Evolutionary conservation across 1,284 basidiomycete genomes (phyloP).

Genomic region (Fomitopsis betulina): DNA sequence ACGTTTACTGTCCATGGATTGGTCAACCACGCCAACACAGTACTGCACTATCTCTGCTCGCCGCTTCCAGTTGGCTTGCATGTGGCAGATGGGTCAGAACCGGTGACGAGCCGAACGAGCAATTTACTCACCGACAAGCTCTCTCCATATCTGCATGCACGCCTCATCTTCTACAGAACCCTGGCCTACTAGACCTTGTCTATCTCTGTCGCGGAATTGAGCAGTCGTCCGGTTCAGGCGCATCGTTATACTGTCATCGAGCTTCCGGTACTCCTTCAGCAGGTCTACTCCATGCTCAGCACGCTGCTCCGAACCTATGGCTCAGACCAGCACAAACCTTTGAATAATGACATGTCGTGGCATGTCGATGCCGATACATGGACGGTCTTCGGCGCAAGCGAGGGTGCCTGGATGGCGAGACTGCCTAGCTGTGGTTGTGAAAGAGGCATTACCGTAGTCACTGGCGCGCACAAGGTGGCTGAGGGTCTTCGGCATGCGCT

Average conservation of each 20-base stretch:
- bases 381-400: constrained; percentile 51
- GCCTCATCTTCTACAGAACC: constrained; percentile 64
- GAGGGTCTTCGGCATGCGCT: not conserved
- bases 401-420: constrained; percentile 62
- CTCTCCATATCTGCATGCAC: constrained; percentile 77
- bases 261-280: constrained; percentile 77
- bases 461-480: not conserved
- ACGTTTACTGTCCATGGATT: constrained; percentile 58
- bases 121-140: constrained; percentile 67
- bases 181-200: constrained; percentile 35
- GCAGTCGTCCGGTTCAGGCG: constrained; percentile 81
- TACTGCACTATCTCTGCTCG: constrained; percentile 77
- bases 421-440: constrained; percentile 58
- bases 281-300: constrained; percentile 49
- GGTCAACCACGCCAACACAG: constrained; percentile 70
- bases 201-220: constrained; percentile 70
- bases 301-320: not conserved
- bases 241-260: constrained; percentile 84
- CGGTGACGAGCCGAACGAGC: not conserved
- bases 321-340: constrained; percentile 47
- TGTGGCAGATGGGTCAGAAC: not conserved
- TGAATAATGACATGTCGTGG: constrained; percentile 77
- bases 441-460: constrained; percentile 41
- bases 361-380: constrained; percentile 71
- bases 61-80: constrained; percentile 77